Percentiles rank a stretch among this genome's conserved stretches.
phyloP scores from a whole-genome alignment of 1,139 yeast genomes.

The Protomyces lactucae-debilis region DNA sequence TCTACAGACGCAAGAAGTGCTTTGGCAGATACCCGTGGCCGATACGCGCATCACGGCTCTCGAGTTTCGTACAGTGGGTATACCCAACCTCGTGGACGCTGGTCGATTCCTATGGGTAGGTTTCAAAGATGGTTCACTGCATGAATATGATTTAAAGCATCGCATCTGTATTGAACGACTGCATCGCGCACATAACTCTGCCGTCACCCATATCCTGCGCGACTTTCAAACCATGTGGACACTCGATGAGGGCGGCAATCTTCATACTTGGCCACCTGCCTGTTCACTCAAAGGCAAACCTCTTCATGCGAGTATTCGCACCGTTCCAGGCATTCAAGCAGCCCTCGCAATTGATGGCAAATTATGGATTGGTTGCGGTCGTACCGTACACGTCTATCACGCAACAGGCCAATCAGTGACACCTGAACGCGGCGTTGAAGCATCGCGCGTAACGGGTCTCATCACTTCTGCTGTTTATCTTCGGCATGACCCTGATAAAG shows the following conservation, averaged over 20 bases:
- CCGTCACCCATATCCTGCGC: conserved; percentile 37
- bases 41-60: conserved; percentile 20
- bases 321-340: conserved; percentile 8
- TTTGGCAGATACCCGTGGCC: conserved; percentile 16
- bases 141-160: conserved; percentile 37
- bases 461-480: conserved; percentile 39
- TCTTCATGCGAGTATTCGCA: background rate
- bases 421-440: conserved; percentile 30
- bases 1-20: conserved; percentile 6
- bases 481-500: conserved; percentile 36
- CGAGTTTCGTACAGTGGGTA: conserved; percentile 14
- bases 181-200: conserved; percentile 37
- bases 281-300: conserved; percentile 17
- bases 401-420: conserved; percentile 1
- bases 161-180: conserved; percentile 34
- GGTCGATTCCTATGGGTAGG: conserved; percentile 41
- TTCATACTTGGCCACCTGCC: conserved; percentile 39
- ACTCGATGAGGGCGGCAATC: conserved; percentile 43
- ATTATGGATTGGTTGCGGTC: conserved; percentile 42
- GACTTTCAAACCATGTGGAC: conserved; percentile 39
- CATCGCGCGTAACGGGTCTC: conserved; percentile 35
- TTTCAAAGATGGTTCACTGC: conserved; percentile 41
- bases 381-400: conserved; percentile 38
- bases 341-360: conserved; percentile 36
- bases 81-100: conserved; percentile 30